Evolutionary conservation across 768 basidiomycete genomes (phyloP).

Genomic region (Chlorophyllum brunneum): DNA sequence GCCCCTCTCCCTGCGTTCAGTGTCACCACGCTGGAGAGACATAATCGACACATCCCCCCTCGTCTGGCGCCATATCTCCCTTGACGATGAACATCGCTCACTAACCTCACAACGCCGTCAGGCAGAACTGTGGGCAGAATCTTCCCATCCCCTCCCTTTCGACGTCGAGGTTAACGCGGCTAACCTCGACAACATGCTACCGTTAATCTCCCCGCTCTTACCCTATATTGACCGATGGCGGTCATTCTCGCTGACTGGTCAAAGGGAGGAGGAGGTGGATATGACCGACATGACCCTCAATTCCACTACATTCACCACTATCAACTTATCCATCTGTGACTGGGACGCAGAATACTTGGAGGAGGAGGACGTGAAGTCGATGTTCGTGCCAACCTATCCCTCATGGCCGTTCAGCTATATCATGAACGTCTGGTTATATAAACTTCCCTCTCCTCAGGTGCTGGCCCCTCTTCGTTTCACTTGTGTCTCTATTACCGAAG

Average conservation of each 20-base stretch:
- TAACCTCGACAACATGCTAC: constrained; percentile 49
- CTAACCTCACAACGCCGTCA: constrained; percentile 34
- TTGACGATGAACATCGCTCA: constrained; percentile 39
- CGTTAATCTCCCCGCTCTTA: constrained; percentile 62
- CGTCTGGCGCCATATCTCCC: constrained; percentile 55
- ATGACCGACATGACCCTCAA: constrained; percentile 24
- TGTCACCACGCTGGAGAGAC: constrained; percentile 58
- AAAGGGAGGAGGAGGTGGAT: constrained; percentile 31
- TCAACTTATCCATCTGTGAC: constrained; percentile 34
- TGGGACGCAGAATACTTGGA: constrained; percentile 28
- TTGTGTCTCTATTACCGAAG: constrained; percentile 54
- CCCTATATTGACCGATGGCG: constrained; percentile 56
- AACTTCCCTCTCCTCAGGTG: constrained; percentile 42
- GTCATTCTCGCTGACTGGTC: constrained; percentile 40
- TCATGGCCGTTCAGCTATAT: constrained; percentile 24
- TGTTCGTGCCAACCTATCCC: constrained; percentile 30
- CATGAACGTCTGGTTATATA: constrained; percentile 47
- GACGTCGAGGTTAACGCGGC: constrained; percentile 48
- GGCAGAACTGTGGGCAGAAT: constrained; percentile 49
- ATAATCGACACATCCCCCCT: constrained; percentile 51
- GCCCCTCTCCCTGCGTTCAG: constrained; percentile 45
- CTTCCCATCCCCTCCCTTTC: constrained; percentile 51
- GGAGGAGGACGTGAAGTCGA: constrained; percentile 25
- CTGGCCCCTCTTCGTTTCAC: constrained; percentile 53
- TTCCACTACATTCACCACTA: constrained; percentile 27